Base-by-base conservation (phyloP, 495 filamentous ascomycete genomes). In the Saxophila tyrrhenica region DNA sequence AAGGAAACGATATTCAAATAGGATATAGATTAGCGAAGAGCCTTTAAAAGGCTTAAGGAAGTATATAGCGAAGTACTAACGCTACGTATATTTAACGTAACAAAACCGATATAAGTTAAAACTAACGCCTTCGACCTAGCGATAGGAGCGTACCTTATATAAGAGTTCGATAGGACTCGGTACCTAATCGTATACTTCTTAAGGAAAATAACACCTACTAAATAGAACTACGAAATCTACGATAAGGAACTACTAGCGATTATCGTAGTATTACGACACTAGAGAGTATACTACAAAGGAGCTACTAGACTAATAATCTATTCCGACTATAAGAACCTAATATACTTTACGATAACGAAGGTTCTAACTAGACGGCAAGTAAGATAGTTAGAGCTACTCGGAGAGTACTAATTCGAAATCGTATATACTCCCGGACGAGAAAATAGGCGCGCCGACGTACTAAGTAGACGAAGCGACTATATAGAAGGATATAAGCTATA, bases 21-120 rank as follows among this genome's bases (percentile, higher is more conserved):
- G 24, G 29, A 21, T 39, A 48, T 48, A 2, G 25, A 3, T 8
- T 17, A 16, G 25, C 25, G 78, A 54, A 62, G 72, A 48, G 75
- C 75, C 24, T 78, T 78, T 50, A 64, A 67, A 15, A 48, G 56
- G 7, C 61, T 75, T 50, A 76, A 80, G 60, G 66, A 69, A 22
- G 62, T 68, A 50, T 75, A 77, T 67, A 73, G 73, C 49, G 46
- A 42, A 13, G 58, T 59, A 16, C 60, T 45, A 32, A 54, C 68
- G 9, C 60, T 56, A 39, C 9, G 19, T 16, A 41, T 50, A 17
- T 56, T 56, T 23, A 22, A 56, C 25, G 24, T 25, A 16, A 20
- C 7, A 15, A 48, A 39, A 35, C 43, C 52, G 16, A 55, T 55
- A 16, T 15, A 11, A 7, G 11, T 67, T 10, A 59, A 68, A 52